phyloP scores from a whole-genome alignment of 2,329 filamentous ascomycete species.

The Xenosphaeropsis pyriputrescens region DNA sequence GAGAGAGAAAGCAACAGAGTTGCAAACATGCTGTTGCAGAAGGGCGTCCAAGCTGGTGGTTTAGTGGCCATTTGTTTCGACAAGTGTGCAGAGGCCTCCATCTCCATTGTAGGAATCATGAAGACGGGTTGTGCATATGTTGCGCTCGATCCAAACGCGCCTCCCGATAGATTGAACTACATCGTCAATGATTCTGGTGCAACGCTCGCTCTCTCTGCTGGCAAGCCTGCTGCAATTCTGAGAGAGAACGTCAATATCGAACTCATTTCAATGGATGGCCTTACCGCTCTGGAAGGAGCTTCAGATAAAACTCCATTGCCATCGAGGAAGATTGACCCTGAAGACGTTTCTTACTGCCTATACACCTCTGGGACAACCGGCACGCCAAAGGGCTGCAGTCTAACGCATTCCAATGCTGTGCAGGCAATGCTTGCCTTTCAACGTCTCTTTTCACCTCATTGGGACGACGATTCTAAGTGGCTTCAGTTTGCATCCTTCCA shows the following conservation, averaged over 20 bases:
- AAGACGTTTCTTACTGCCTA: conserved; percentile 18
- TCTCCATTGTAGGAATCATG: conserved; percentile 20
- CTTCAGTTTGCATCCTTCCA: conserved; percentile 90
- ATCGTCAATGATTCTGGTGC: conserved; percentile 48
- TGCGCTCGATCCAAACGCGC: conserved; percentile 23
- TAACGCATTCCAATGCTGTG: conserved; percentile 78
- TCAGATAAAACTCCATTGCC: conserved; percentile 11
- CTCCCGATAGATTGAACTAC: conserved; percentile 16
- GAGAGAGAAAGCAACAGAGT: conserved; percentile 58
- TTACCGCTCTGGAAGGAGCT: conserved; percentile 3
- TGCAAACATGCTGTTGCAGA: conserved; percentile 43
- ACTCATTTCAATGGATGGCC: conserved; percentile 14
- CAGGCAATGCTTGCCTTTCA: conserved; percentile 85
- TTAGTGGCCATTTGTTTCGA: conserved; percentile 23
- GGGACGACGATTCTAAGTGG: conserved; percentile 63
- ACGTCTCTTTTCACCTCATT: conserved; percentile 59
- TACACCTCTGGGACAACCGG: conserved; percentile 23
- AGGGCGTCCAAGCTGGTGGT: conserved; percentile 34
- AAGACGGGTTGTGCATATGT: conserved; percentile 22
- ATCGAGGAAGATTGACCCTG: conserved; percentile 7
- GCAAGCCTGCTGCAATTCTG: conserved; percentile 24
- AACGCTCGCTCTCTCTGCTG: conserved; percentile 44
- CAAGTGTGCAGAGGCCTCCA: conserved; percentile 21
- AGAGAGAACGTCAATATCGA: conserved; percentile 6
- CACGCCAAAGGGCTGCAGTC: conserved; percentile 43